A percentile compares a stretch with the other conserved stretches of the same genome.
Evolutionary conservation across 225 moss, liverwort and hornwort species (phyloP).

Genomic region (Physcomitrellopsis africana): DNA sequence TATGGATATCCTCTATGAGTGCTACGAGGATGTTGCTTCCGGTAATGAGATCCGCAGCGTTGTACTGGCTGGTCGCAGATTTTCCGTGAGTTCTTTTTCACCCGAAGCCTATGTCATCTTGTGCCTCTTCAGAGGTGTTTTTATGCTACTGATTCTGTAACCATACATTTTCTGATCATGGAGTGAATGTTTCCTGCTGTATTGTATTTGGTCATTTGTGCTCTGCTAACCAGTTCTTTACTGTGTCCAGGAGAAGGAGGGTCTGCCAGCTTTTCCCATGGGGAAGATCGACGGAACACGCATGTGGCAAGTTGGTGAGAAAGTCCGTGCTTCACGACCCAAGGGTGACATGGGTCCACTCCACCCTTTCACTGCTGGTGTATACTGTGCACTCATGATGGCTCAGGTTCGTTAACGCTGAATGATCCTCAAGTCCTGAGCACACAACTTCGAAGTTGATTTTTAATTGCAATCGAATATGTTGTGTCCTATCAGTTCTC

Average conservation of each 20-base stretch:
- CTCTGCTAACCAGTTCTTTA: neutral
- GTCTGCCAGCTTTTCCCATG: constrained; percentile 93
- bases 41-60: constrained; percentile 97
- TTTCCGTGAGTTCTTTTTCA: constrained; percentile 64
- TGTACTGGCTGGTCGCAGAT: constrained; percentile 90
- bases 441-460: neutral
- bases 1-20: constrained; percentile 96
- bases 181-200: neutral
- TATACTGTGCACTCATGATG: constrained; percentile 96
- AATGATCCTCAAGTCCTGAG: too few species aligned
- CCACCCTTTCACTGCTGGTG: constrained; percentile 98
- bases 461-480: neutral
- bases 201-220: neutral
- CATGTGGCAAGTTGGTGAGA: constrained; percentile 96
- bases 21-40: constrained; percentile 96
- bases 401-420: constrained; percentile 63
- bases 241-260: constrained; percentile 77
- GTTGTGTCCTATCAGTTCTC: neutral
- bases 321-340: constrained; percentile 68
- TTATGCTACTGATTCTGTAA: neutral
- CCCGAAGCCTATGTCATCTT: neutral
- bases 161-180: neutral
- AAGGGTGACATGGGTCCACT: constrained; percentile 83
- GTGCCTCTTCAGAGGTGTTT: neutral
- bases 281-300: constrained; percentile 88